Percentiles rank a stretch among this genome's conserved stretches.
Conservation (phyloP, 2,329 filamentous ascomycete species). For the Kalmusia sp. region DNA sequence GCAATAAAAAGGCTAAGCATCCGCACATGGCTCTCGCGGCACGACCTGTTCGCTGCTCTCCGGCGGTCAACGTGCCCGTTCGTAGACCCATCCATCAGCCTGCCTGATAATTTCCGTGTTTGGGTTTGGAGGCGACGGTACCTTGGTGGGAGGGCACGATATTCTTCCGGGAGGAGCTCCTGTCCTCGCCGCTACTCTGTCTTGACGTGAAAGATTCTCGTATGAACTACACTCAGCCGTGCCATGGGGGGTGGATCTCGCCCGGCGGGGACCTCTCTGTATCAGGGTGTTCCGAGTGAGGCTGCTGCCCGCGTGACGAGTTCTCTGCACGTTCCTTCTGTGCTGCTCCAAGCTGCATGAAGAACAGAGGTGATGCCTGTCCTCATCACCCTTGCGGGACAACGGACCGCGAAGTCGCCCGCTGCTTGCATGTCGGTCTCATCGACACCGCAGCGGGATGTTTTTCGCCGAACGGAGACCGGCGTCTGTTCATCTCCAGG, state of each 20-base stretch:
- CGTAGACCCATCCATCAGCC: constrained; percentile 10
- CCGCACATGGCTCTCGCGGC: constrained; percentile 14
- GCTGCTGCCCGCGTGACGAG: constrained; percentile 21
- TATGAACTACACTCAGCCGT: constrained; percentile 16
- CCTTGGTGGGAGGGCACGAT: constrained; percentile 18
- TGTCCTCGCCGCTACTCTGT: not conserved
- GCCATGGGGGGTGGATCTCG: constrained; percentile 7
- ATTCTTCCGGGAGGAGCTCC: constrained; percentile 14
- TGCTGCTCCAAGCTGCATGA: not conserved
- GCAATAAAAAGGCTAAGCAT: constrained; percentile 13
- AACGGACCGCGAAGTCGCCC: constrained; percentile 19
- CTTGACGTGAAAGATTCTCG: constrained; percentile 27
- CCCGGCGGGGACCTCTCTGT: constrained; percentile 19
- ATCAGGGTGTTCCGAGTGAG: constrained; percentile 6
- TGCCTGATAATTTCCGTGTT: constrained; percentile 26
- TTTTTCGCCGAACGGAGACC: not conserved
- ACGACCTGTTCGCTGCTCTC: constrained; percentile 9
- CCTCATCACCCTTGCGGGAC: constrained; percentile 5
- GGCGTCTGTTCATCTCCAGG: constrained; percentile 12
- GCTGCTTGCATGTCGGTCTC: not conserved
- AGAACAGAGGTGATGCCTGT: not conserved
- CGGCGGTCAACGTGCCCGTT: constrained; percentile 14
- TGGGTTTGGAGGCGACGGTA: constrained; percentile 19
- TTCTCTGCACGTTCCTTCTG: constrained; percentile 12
- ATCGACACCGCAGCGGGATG: not conserved